Evolutionary conservation across 1,139 yeast species (phyloP), one percentile per base, ranked within the genome.

Genomic region (Meyerozyma elateridarum): DNA sequence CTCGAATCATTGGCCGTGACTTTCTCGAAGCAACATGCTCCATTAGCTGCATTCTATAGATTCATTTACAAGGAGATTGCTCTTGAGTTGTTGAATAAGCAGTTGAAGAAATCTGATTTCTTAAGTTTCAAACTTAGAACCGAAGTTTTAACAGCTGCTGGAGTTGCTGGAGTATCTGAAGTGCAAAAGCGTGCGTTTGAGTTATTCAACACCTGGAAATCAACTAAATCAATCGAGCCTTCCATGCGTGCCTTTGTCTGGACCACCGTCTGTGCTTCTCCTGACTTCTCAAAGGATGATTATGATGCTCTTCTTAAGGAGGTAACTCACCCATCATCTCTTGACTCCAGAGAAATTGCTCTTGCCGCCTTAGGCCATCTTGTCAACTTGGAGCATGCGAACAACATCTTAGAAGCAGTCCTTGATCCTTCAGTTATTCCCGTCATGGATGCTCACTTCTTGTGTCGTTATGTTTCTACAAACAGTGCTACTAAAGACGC

Each of bases 371-470:
- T 83, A 33, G 91, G 91, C 4, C 55, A 67, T 6, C 69, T 75
- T n/a, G 53, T 58, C n/a, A 59, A 64, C 31, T 46, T 54, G 5
- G 48, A 48, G 8, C 56, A 64, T 22, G 56, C 73, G 25, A 50
- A 56, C 8, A 51, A 51, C 35, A 56, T 76, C 31, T 48, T 77
- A 21, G 50, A 48, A 1, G 49, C 64, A 40, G 53, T 77, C 28
- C 49, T 67, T 25, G 62, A 65, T 34, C 64, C 67, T 13, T 46
- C 49, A 2, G 54, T 63, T 8, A 58, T 81, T 20, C 83, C 85
- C n/a, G 71, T 72, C 28, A 85, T 84, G 85, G 87, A 84, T 51
- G 66, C 76, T 16, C 83, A 79, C 48, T 79, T 72, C 48, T 57
- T 80, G 37, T 71, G 77, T 2, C 57, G 57, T 11, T 61, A 79